phyloP scores from a whole-genome alignment of 768 basidiomycete species.

The Termitomyces heimii region DNA sequence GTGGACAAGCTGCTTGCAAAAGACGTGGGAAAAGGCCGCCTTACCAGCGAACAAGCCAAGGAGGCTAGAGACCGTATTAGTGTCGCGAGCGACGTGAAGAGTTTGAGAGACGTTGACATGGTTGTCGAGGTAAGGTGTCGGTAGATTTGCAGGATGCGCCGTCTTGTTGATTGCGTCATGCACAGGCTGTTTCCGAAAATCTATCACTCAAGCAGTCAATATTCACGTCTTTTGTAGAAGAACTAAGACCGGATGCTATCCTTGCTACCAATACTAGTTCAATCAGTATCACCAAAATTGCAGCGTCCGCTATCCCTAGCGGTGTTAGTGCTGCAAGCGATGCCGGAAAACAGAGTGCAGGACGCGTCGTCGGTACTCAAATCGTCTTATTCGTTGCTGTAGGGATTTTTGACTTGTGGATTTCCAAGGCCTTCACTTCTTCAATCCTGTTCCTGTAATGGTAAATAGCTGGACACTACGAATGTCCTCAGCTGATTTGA shows the following conservation, averaged over 20 bases:
- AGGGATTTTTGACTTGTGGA: neutral
- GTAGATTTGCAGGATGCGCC: neutral
- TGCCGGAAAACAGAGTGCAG: slow-evolving; percentile 56
- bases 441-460: slow-evolving; percentile 97
- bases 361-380: slow-evolving; percentile 73
- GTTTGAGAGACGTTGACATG: slow-evolving; percentile 79
- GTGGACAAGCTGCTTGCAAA: slow-evolving; percentile 84
- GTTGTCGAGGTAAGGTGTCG: slow-evolving; percentile 72
- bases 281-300: slow-evolving; percentile 93
- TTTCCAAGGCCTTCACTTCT: slow-evolving; percentile 79
- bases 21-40: slow-evolving; percentile 79
- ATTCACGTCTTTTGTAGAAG: slow-evolving; percentile 63
- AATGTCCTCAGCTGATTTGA: neutral
- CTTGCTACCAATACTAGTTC: slow-evolving; percentile 92
- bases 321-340: slow-evolving; percentile 54
- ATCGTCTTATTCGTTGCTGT: neutral
- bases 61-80: slow-evolving; percentile 65
- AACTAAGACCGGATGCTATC: slow-evolving; percentile 68
- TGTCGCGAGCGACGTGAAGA: slow-evolving; percentile 51
- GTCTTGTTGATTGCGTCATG: neutral
- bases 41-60: slow-evolving; percentile 63
- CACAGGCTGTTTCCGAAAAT: slow-evolving; percentile 82
- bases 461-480: slow-evolving; percentile 30
- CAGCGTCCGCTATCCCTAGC: slow-evolving; percentile 64
- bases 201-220: slow-evolving; percentile 72